Evolutionary conservation across 208 protist species (phyloP).

Genomic region (Leishmania arabica): DNA sequence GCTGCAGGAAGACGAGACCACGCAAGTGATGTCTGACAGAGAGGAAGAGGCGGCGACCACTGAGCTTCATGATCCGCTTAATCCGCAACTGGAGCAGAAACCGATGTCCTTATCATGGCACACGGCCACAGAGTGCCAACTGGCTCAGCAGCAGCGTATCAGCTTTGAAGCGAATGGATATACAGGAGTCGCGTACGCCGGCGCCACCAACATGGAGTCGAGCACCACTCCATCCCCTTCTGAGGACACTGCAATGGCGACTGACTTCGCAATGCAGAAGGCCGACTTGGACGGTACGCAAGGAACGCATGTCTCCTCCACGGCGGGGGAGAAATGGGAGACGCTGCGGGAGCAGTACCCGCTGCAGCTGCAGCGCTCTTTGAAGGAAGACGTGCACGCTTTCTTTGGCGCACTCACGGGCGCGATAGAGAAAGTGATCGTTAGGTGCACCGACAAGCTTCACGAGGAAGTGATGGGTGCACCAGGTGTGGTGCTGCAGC

Average conservation of each 20-base stretch:
- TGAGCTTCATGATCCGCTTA: background rate
- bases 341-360: slow-evolving; percentile 4
- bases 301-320: slow-evolving; percentile 6
- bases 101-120: background rate
- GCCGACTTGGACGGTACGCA: background rate
- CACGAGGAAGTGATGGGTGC: background rate
- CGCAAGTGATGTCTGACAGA: background rate
- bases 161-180: background rate
- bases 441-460: background rate
- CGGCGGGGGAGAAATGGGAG: slow-evolving; percentile 9
- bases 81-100: background rate
- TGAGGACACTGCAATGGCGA: background rate
- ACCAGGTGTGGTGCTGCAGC: background rate
- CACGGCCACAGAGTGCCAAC: background rate
- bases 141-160: background rate
- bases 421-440: background rate
- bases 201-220: background rate
- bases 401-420: slow-evolving; percentile 1
- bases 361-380: slow-evolving; percentile 12
- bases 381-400: slow-evolving; percentile 18
- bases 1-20: background rate
- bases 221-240: background rate
- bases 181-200: background rate
- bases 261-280: background rate
- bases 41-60: background rate